A percentile compares a stretch with the other conserved stretches of the same genome.
phyloP scores from a whole-genome alignment of 352 stramenopile species.

The Globisporangium apiculatum region DNA sequence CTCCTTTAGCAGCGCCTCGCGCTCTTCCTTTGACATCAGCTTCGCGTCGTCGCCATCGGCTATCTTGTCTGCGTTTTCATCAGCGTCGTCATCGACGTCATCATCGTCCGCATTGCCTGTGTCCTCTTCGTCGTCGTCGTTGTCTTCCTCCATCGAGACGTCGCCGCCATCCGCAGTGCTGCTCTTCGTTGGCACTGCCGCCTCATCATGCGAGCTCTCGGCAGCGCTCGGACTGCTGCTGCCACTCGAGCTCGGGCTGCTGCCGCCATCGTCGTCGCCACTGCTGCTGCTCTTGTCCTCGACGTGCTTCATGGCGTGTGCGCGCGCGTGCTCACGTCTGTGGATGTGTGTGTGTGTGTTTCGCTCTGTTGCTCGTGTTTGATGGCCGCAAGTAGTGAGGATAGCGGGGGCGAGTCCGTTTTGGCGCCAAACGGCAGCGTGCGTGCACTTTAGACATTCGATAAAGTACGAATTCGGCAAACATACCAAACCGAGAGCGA shows the following conservation, averaged over 20 bases:
- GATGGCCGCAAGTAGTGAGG: not conserved
- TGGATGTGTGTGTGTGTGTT: not conserved
- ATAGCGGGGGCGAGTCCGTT: not conserved
- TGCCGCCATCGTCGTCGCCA: conserved; percentile 16
- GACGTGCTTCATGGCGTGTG: conserved; percentile 13
- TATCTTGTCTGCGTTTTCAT: conserved; percentile 17
- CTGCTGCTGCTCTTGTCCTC: conserved; percentile 26
- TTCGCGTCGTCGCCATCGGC: conserved; percentile 20
- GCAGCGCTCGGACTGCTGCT: conserved; percentile 23
- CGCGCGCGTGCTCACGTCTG: not conserved
- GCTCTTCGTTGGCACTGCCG: conserved; percentile 10
- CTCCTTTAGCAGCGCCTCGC: conserved; percentile 47
- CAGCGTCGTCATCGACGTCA: conserved; percentile 25
- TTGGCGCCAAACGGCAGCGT: too few relatives aligned
- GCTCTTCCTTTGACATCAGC: conserved; percentile 52
- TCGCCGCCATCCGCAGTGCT: conserved; percentile 9
- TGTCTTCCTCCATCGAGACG: conserved; percentile 21
- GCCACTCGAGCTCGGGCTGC: conserved; percentile 11
- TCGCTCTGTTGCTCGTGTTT: not conserved
- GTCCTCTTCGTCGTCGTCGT: conserved; percentile 23
- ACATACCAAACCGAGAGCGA: too few relatives aligned
- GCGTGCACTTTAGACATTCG: too few relatives aligned
- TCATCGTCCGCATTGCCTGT: conserved; percentile 14
- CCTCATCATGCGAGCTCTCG: conserved; percentile 12
- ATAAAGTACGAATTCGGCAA: too few relatives aligned